phyloP scores from a whole-genome alignment of 1,139 yeast genomes.

The Debaryomyces psychrophilus region DNA sequence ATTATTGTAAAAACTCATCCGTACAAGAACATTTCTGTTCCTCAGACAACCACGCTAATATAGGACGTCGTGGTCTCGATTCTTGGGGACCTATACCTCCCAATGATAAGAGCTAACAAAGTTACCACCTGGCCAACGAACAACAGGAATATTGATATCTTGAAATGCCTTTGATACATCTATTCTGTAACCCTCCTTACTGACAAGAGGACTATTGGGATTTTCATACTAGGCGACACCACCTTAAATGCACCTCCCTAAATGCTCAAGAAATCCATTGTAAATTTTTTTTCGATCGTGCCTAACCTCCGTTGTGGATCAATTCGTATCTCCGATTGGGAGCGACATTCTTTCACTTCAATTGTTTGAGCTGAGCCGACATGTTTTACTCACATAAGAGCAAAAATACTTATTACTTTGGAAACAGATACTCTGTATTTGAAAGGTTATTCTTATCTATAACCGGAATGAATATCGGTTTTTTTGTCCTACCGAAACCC shows the following conservation, averaged over 20 bases:
- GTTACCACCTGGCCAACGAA: constrained; percentile 39
- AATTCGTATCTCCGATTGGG: constrained; percentile 16
- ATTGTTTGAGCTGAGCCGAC: constrained; percentile 12
- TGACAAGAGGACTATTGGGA: constrained; percentile 20
- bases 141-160: constrained; percentile 33
- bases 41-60: constrained; percentile 34
- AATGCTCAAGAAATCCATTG: constrained; percentile 35
- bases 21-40: constrained; percentile 35
- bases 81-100: constrained; percentile 36
- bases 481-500: background rate
- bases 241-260: constrained; percentile 37
- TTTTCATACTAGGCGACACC: constrained; percentile 33
- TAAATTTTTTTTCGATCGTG: constrained; percentile 29
- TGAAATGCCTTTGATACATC: constrained; percentile 32
- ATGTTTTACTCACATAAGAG: constrained; percentile 12
- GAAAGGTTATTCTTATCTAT: background rate
- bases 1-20: constrained; percentile 37
- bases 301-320: constrained; percentile 23
- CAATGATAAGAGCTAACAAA: constrained; percentile 36
- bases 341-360: background rate
- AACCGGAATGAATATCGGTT: background rate
- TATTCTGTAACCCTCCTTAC: constrained; percentile 27
- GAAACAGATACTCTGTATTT: background rate
- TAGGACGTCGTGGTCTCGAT: constrained; percentile 31
- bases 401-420: background rate